A percentile compares a stretch with the other conserved stretches of the same genome.
Evolutionary conservation across 345 rosid genomes (phyloP).

Genomic region (Cardamine chenopodiifolia): DNA sequence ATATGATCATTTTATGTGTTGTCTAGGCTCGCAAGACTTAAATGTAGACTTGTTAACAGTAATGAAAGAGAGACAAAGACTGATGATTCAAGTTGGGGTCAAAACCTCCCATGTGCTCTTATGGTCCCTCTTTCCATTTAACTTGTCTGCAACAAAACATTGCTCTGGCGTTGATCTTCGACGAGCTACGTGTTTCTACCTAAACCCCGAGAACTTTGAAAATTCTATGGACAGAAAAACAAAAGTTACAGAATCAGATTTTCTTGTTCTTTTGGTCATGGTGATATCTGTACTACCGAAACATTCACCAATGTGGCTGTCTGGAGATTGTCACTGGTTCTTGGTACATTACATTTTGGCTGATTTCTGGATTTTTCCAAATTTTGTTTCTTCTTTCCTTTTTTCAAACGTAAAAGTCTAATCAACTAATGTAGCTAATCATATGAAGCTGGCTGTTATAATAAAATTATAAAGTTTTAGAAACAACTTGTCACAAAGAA

Average conservation of each 20-base stretch:
- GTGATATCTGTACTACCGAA: conserved; percentile 27
- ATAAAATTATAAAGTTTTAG: conserved; percentile 2
- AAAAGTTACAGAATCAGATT: conserved; percentile 31
- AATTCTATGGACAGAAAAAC: conserved; percentile 4
- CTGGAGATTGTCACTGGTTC: conserved; percentile 38
- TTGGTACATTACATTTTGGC: conserved; percentile 33
- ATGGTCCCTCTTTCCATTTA: conserved; percentile 35
- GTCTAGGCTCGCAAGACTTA: conserved; percentile 39
- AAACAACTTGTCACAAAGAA: conserved; percentile 14
- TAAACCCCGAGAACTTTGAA: conserved; percentile 3
- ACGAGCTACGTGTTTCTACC: conserved; percentile 32
- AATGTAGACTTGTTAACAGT: conserved; percentile 36
- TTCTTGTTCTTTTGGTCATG: conserved; percentile 13
- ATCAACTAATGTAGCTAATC: conserved; percentile 25
- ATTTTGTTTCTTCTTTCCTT: background rate
- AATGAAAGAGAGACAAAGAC: conserved; percentile 30
- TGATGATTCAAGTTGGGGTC: conserved; percentile 28
- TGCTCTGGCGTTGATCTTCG: conserved; percentile 22
- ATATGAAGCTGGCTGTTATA: conserved; percentile 10
- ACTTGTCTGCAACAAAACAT: conserved; percentile 30
- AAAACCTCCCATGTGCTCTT: conserved; percentile 45
- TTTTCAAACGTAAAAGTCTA: conserved; percentile 20
- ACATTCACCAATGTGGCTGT: conserved; percentile 36
- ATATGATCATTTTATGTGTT: conserved; percentile 30
- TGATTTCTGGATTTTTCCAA: background rate